A percentile compares a stretch with the other conserved stretches of the same genome.
Conservation (phyloP, 2,329 filamentous ascomycete genomes). For the Ophiostoma quercus region DNA sequence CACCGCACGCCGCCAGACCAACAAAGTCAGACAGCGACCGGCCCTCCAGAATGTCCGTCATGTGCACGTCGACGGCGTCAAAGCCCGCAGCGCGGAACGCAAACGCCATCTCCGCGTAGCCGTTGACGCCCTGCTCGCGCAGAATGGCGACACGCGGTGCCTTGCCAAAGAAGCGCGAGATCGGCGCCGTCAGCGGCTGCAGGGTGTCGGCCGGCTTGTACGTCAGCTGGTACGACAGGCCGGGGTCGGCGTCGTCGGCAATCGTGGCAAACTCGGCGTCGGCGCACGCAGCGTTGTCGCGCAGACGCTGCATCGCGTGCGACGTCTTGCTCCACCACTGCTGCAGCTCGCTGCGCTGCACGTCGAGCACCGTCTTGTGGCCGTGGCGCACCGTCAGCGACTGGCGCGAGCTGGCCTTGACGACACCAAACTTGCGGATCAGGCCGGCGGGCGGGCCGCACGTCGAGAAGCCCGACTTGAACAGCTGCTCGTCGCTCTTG, state of each 20-base stretch:
- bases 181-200: constrained; percentile 60
- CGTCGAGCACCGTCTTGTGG: constrained; percentile 61
- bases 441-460: constrained; percentile 77
- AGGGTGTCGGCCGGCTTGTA: constrained; percentile 75
- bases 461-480: constrained; percentile 85
- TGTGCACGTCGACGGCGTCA: constrained; percentile 87
- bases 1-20: constrained; percentile 89
- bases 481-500: constrained; percentile 75
- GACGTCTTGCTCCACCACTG: constrained; percentile 86
- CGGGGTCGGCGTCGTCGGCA: constrained; percentile 68
- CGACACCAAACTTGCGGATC: constrained; percentile 76
- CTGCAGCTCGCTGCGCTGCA: constrained; percentile 69
- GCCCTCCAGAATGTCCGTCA: constrained; percentile 83
- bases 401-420: constrained; percentile 65
- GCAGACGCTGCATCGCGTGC: constrained; percentile 80
- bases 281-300: constrained; percentile 83
- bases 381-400: constrained; percentile 70
- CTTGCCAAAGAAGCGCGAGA: constrained; percentile 53
- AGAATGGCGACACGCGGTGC: constrained; percentile 80
- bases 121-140: constrained; percentile 92
- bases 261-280: constrained; percentile 76
- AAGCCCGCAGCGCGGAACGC: constrained; percentile 90
- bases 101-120: constrained; percentile 96
- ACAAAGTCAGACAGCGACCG: constrained; percentile 77
- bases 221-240: constrained; percentile 75